Evolutionary conservation across 2,329 filamentous ascomycete species (phyloP).

Genomic region (Chalaropsis thielavioides): DNA sequence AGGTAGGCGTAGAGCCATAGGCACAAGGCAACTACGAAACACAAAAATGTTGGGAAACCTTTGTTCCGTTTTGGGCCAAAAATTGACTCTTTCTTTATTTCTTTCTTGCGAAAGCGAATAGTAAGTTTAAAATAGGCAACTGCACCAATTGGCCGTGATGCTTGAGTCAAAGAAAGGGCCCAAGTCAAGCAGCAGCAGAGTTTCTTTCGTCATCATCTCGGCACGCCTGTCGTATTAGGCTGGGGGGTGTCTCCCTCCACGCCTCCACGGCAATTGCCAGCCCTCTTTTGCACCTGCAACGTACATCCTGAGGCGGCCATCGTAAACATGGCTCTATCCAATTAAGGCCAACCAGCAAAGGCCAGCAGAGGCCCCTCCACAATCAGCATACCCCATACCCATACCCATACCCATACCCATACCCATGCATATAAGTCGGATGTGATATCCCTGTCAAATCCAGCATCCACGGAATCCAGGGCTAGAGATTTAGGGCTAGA

Average conservation of each 20-base stretch:
- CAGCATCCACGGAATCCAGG: background rate
- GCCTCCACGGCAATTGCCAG: background rate
- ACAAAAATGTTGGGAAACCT: background rate
- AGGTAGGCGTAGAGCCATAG: background rate
- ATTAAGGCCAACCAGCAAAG: background rate
- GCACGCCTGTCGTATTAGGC: no score
- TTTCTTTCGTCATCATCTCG: background rate
- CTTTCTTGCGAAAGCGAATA: background rate
- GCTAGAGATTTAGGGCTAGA: background rate
- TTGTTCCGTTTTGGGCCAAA: background rate
- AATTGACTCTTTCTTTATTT: background rate
- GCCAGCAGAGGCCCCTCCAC: background rate
- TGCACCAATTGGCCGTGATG: background rate
- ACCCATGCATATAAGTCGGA: background rate
- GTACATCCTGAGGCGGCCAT: background rate
- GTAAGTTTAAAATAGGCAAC: background rate
- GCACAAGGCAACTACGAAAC: background rate
- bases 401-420: background rate
- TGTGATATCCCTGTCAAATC: background rate
- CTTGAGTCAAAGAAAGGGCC: background rate
- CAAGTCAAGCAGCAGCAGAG: background rate
- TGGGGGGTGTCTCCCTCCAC: background rate
- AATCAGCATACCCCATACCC: background rate
- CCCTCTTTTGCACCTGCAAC: background rate
- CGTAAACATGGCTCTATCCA: no score